Evolutionary conservation across 768 basidiomycete species (phyloP), one percentile per base, ranked within the genome.

Genomic region (Pluteus cervinus): DNA sequence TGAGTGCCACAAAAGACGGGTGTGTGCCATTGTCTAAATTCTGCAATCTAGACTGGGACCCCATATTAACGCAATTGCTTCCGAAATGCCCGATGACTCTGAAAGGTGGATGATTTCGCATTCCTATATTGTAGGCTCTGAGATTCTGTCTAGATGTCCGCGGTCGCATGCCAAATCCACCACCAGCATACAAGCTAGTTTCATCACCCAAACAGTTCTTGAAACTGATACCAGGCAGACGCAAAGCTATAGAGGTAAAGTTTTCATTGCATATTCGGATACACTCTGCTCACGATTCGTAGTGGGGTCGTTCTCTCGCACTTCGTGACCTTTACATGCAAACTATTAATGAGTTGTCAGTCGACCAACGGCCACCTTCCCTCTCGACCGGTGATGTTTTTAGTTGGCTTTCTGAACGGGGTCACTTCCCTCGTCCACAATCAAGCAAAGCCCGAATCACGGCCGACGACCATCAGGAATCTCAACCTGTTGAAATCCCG

Each of bases 171-270:
- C 20, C 49, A 6, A 43, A 45, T 24, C 36, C 69, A 6, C 65
- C 71, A n/a, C n/a, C n/a, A n/a, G n/a, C n/a, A 2, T 75, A 76
- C 40, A 65, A 45, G 37, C 50, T 72, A 4, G 64, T 58, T 5
- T 36, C 58, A 5, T 57, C 51, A 14, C 48, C 51, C 3, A 28
- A 51, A 6, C 58, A 69, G 36, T 64, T 71, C 24, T 57, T 56
- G 18, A 47, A 42, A 23, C 51, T 73, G 4, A 47, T 66, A 14
- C 35, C 58, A 21, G 75, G 75, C 15, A 59, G 73, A 39, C 58
- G 66, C 37, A 74, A 75, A 51, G 72, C 73, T 3, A 71, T 76
- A 10, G 71, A 73, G 55, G 73, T 73, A 45, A 39, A 56, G 38
- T 24, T 22, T 12, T 10, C 22, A 7, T 38, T n/a, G 6, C 11